Conservation (phyloP, 257 asterid species). For the Gentiana macrophylla region DNA sequence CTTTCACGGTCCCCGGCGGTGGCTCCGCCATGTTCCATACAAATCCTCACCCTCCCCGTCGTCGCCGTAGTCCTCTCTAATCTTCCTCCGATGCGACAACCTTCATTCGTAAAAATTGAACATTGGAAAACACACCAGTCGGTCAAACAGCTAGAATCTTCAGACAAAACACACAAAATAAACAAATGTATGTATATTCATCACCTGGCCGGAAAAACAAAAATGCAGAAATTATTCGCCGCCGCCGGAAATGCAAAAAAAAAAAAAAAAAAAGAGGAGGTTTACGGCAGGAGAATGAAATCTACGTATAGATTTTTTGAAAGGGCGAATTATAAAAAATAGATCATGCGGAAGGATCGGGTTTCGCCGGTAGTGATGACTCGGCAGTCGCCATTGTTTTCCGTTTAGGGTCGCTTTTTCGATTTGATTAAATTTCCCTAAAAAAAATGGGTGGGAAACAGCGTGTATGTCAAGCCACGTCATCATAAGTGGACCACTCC, state of each 20-base stretch:
- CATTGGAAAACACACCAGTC: neutral
- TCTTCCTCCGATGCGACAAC: neutral
- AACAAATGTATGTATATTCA: neutral
- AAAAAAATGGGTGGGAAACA: too few species aligned
- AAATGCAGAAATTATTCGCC: neutral
- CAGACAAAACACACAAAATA: neutral
- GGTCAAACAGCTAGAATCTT: neutral
- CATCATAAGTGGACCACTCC: too few species aligned
- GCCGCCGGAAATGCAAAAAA: slow-evolving; percentile 1
- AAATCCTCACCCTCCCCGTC: slow-evolving; percentile 21
- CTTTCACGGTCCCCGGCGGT: slow-evolving; percentile 34
- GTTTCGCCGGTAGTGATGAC: neutral
- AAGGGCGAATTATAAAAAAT: neutral
- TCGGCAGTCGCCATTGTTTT: neutral
- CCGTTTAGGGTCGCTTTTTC: neutral
- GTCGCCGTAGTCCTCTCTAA: neutral
- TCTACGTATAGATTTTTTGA: neutral
- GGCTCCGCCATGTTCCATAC: slow-evolving; percentile 75
- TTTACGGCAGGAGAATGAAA: neutral
- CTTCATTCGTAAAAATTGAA: too few species aligned
- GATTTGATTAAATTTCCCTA: too few species aligned
- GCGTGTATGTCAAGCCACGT: neutral
- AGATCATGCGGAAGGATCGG: slow-evolving; percentile 3
- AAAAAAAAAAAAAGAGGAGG: neutral
- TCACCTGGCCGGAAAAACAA: neutral